Evolutionary conservation across 1,284 basidiomycete genomes (phyloP), one percentile per base, ranked within the genome.

Genomic region (Melanopsichium pennsylvanicum): DNA sequence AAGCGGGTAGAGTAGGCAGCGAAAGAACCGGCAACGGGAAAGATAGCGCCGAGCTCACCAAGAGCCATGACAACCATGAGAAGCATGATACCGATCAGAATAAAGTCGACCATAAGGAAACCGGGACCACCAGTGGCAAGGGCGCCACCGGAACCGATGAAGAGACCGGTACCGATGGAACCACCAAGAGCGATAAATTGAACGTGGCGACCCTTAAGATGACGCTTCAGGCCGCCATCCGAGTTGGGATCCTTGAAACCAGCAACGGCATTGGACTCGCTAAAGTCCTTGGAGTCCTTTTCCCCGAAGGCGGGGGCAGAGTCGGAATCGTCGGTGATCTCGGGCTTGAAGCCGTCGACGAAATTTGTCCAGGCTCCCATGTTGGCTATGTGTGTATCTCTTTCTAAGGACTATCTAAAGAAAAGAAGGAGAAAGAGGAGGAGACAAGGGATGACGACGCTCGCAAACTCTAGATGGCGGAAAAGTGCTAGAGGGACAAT

Each of bases 141-240:
- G 7, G 84, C 83, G 25, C 69, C 62, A 35, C 84, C 85, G 16
- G 83, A 83, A 59, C 84, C 85, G 60, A 85, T 81, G 59, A 78
- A 81, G 31, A 82, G 72, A 81, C 84, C 85, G 34, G 84, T 85
- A 44, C 84, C 84, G 66, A 85, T 85, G 18, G 82, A 82, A 33
- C 73, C 73, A 49, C 73, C 73, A 22, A 75, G 66, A 19, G 73
- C 73, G 32, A 75, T 75, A 37, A 75, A 70, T 66, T 79, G 77
- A 36, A 79, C 76, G 38, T 79, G 77, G 38, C 77, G 70, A 18
- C 70, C 68, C 4, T 34, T 33, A 19, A 79, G 71, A 16, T 48
- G 39, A 11, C 73, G 70, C 64, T 79, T 79, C 12, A 79, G 62
- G n/a, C 63, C 72, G 11, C 26, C 44, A 3, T 62, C 55, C 15